Evolutionary conservation across 1,139 yeast species (phyloP).

Genomic region (Pichia sp.): DNA sequence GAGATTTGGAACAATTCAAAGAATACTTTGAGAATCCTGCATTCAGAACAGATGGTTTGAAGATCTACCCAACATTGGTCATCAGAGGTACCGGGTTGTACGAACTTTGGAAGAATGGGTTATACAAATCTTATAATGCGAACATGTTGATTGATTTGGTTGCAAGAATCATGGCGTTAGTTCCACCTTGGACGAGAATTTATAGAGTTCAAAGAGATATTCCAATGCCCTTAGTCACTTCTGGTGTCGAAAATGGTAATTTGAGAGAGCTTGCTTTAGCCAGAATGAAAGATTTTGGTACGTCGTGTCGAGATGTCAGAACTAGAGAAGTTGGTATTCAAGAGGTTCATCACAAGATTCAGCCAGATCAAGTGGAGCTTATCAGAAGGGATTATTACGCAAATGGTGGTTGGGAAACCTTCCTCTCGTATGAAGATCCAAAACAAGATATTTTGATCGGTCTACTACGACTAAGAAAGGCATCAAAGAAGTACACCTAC

Average conservation of each 20-base stretch:
- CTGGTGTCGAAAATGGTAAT: constrained; percentile 98
- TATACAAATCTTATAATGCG: constrained; percentile 91
- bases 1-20: constrained; percentile 91
- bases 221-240: constrained; percentile 97
- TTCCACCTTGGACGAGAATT: constrained; percentile 99
- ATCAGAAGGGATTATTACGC: constrained; percentile 96
- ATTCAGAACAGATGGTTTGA: constrained; percentile 94
- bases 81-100: constrained; percentile 96
- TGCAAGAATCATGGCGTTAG: constrained; percentile 90
- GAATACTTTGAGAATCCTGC: constrained; percentile 97
- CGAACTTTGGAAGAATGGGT: constrained; percentile 95
- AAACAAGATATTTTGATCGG: constrained; percentile 95
- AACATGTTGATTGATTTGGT: constrained; percentile 90
- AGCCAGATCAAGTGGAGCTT: constrained; percentile 94
- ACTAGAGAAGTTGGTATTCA: constrained; percentile 98
- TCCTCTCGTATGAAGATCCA: constrained; percentile 93
- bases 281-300: constrained; percentile 97
- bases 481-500: constrained; percentile 83
- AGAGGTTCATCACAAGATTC: constrained; percentile 95
- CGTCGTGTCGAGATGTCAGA: constrained; percentile 94
- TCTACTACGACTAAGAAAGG: constrained; percentile 76
- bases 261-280: constrained; percentile 92
- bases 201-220: constrained; percentile 98
- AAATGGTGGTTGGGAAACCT: constrained; percentile 99
- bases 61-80: constrained; percentile 91